Base-by-base conservation (phyloP, 805 yeast species). In the Teunomyces aglyptinius region DNA sequence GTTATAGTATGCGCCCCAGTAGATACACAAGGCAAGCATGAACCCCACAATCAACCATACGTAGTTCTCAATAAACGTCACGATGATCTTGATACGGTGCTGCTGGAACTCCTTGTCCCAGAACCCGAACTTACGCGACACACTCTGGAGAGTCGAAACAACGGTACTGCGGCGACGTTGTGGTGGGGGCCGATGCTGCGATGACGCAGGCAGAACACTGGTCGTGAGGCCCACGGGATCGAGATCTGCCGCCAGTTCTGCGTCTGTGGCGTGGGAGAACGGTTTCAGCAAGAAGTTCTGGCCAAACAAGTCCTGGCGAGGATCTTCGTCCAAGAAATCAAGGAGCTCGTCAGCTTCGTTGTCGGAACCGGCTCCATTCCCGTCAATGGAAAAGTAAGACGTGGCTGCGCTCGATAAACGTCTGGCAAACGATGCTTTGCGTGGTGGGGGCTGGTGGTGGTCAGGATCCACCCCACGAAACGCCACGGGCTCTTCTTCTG, bases 1-100 rank as follows among this genome's bases (percentile, higher is more conserved):
- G 28, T 56, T 43, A 32, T 53, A 62, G 50, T 63, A 65, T 1
- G 63, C 50, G 8, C 70, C 70, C 70, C 70, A 65, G 45, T 65
- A 67, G n/a, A 66, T 50, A 43, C 61, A 59, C 6, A 67, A 54
- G 1, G 60, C 59, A 4, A 49, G 38, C 13, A 55, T 44, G 41
- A 66, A 64, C 6, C 66, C 65, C 6, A 58, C 41, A 11, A 57
- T 19, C 42, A 63, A 31, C 46, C 19, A 55, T 31, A 51, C 27
- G 38, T 65, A 65, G 53, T 65, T 65, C n/a, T 47, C 40, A 5
- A 53, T 38, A 41, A 62, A 55, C 2, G 65, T 59, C 16, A 51
- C 29, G 15, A 52, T 31, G 26, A 65, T 60, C 6, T 52, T 44
- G 33, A 55, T 51, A 35, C 70, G 49, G 12, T 58, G 58, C 5